Evolutionary conservation across 2,329 filamentous ascomycete species (phyloP), one percentile per base, ranked within the genome.

Genomic region (Cercospora janseana): DNA sequence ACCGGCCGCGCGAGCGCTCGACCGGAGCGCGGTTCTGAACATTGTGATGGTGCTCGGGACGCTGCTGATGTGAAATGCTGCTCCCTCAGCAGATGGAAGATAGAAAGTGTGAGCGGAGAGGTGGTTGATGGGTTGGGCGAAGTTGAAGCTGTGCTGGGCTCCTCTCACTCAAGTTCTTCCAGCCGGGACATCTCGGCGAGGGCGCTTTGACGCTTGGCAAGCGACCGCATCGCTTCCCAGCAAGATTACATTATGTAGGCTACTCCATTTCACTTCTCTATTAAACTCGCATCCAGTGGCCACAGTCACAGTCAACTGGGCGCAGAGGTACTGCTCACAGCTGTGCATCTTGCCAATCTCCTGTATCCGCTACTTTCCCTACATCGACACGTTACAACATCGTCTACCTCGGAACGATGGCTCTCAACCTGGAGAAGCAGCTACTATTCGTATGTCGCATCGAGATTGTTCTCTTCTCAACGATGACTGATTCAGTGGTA

Each of bases 11-110:
- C 91, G 90, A 80, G 87, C 87, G 76, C 90, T 94, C 82, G 95
- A 90, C 81, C 91, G 85, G 79, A 97, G 83, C 81, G 92, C 91
- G 85, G 88, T 95, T 80, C 92, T 89, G 83, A 96, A 95, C 92
- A 97, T 81, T 73, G 74, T 70, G 79, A 75, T 73, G 73, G 66
- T 69, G 65, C 66, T 69, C 63, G 67, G 70, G 66, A 70, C 65
- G 66, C 70, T 69, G 70, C 69, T 49, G 52, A 46, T 60, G 51
- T 52, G 44, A 37, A 52, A 43, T 55, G 59, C 58, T 60, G 60
- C 59, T 63, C 60, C 60, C 60, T 59, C 61, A 56, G 63, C 63
- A 59, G 57, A 58, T 59, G 52, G 46, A 55, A 48, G 52, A 54
- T 56, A n/a, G 35, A 48, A 32, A 38, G 40, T 56, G 40, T 47